Base-by-base conservation (phyloP, 495 filamentous ascomycete genomes). In the Penicillium cinerascens region DNA sequence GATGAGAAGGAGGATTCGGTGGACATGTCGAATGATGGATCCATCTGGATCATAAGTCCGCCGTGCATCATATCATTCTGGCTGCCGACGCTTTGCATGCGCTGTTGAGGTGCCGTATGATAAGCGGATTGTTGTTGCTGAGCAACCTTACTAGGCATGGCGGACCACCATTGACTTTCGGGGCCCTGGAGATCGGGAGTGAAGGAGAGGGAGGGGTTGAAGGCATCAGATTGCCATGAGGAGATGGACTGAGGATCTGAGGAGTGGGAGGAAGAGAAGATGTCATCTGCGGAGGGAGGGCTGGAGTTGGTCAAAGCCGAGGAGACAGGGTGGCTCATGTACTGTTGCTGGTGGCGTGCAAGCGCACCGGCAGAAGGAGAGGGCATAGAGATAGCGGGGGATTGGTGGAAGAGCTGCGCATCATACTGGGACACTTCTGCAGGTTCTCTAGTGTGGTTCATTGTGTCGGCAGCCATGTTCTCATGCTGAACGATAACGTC, bases 11-110 rank as follows among this genome's bases (percentile, higher is more conserved):
- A 71, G 10, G 67, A 56, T 18, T 67, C 64, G 27, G 58, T 55
- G 16, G 71, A 61, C 49, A 73, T 61, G 22, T 70, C 69, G 46
- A 70, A 71, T 22, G 75, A 69, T 15, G 67, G 64, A 49, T 72
- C 65, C 42, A 75, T 58, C 53, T 78, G 73, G 37, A 77, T 76
- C 74, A 78, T 76, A 26, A 77, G 68, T 7, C 74, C 72, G 17
- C 67, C 71, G 61, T 72, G 68, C 52, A 75, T 68, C 51, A 75
- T 60, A 43, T 71, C 68, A 58, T 67, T 67, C 42, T 67, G 70
- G 38, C 52, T 58, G n/a, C 57, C 52, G 37, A 66, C 50, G 42
- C 41, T 60, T 53, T 67, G 65, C 45, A 73, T 64, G 11, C 64
- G 52, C 43, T 60, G 60, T 36, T 71, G 63, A 27, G 67, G 63